Percentiles rank a stretch among this genome's conserved stretches.
These are phyloP conservation scores for Russula vinacea DNA, from an alignment of 768 basidiomycete genomes.

Conservation along the genomic window DNA sequence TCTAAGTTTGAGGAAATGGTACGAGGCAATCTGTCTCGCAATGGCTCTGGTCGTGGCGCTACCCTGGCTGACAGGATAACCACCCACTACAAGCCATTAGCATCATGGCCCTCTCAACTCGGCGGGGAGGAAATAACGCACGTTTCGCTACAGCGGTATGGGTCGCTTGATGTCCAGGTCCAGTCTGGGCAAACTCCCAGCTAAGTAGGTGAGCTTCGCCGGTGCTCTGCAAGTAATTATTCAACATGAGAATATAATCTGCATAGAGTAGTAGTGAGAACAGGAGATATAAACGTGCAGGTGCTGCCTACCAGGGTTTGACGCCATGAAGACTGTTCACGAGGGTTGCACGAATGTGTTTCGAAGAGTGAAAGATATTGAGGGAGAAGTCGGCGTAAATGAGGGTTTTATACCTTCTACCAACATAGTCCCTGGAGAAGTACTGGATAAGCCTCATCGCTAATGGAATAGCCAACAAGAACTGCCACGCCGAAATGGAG, in stretches of 20 bases:
- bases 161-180: conserved; percentile 27
- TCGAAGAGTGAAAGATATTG: conserved; percentile 2
- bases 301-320: conserved; percentile 17
- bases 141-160: conserved; percentile 26
- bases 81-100: conserved; percentile 20
- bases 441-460: background rate
- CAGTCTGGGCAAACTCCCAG: conserved; percentile 28
- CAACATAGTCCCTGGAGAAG: conserved; percentile 2
- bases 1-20: conserved; percentile 21
- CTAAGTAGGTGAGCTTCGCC: conserved; percentile 24
- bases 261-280: background rate
- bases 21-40: conserved; percentile 27
- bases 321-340: conserved; percentile 10
- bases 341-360: background rate
- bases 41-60: conserved; percentile 24
- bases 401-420: conserved; percentile 21
- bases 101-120: background rate
- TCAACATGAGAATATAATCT: conserved; percentile 29
- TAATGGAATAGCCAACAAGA: conserved; percentile 4
- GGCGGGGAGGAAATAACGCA: conserved; percentile 4
- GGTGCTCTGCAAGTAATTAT: conserved; percentile 28
- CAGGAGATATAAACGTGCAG: background rate
- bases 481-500: conserved; percentile 9
- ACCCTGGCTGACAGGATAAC: conserved; percentile 23
- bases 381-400: background rate